Evolutionary conservation across 441 rosid species (phyloP).

Genomic region (Croton setiger): DNA sequence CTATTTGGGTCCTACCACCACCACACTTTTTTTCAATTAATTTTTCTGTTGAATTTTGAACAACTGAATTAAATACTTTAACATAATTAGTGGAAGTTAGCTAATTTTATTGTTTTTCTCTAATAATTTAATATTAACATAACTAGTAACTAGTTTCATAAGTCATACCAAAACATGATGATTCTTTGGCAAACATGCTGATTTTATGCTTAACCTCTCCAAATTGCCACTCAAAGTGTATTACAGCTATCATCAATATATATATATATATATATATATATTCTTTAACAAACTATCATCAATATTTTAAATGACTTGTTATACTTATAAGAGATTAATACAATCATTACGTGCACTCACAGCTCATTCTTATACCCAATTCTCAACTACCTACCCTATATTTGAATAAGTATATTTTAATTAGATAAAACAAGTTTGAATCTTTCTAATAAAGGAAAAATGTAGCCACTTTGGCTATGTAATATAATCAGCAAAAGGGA

Average conservation of each 20-base stretch:
- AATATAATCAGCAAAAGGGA: not conserved
- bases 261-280: too few relatives aligned
- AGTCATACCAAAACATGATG: constrained; percentile 6
- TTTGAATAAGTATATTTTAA: too few relatives aligned
- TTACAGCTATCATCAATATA: constrained; percentile 38
- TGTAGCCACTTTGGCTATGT: too few relatives aligned
- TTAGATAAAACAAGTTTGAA: too few relatives aligned
- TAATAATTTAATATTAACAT: not conserved
- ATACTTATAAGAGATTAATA: not conserved
- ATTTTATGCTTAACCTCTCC: not conserved
- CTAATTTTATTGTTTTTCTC: not conserved
- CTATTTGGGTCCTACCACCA: not conserved
- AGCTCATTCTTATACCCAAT: not conserved
- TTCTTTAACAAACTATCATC: too few relatives aligned
- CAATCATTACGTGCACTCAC: constrained; percentile 16
- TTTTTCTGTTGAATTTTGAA: not conserved
- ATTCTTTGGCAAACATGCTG: not conserved
- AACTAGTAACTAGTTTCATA: not conserved
- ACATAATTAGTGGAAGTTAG: not conserved
- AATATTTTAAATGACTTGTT: not conserved
- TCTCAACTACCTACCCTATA: not conserved
- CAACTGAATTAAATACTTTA: not conserved
- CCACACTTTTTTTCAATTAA: not conserved
- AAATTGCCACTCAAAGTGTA: constrained; percentile 1
- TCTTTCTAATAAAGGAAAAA: not conserved